Percentiles rank a stretch among this genome's conserved stretches.
Conservation (phyloP, 345 rosid species). For the Corchorus olitorius region DNA sequence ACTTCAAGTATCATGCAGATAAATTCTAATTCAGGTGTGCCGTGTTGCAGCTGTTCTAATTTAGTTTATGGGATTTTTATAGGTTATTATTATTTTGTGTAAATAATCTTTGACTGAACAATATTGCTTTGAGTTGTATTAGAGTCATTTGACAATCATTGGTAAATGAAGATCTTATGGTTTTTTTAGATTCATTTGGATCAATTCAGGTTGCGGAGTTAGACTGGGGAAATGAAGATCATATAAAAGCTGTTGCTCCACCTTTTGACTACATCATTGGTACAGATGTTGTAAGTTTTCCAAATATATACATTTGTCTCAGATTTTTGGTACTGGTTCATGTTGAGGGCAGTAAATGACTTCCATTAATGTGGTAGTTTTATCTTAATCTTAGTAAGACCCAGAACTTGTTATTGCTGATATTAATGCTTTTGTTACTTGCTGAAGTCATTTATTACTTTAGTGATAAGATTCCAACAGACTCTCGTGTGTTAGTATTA, state of each 20-base stretch:
- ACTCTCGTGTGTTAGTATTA: not conserved
- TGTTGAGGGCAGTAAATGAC: not conserved
- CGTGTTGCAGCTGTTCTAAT: not conserved
- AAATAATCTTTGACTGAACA: not conserved
- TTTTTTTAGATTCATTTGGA: constrained; percentile 74
- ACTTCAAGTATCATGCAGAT: constrained; percentile 70
- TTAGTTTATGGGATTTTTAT: not conserved
- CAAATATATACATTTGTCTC: not conserved
- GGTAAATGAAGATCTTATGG: constrained; percentile 2
- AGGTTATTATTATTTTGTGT: not conserved
- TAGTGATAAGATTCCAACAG: not conserved
- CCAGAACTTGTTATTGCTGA: not conserved
- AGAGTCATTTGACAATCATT: constrained; percentile 2
- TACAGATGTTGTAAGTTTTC: constrained; percentile 86
- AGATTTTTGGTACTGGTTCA: not conserved
- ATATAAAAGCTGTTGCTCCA: constrained; percentile 68
- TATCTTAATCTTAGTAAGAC: not conserved
- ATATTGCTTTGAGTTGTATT: not conserved
- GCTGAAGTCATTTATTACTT: not conserved
- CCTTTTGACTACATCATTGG: constrained; percentile 92
- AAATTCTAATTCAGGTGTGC: constrained; percentile 62
- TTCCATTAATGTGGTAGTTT: not conserved
- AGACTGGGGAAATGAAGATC: constrained; percentile 87
- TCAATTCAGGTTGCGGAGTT: constrained; percentile 79
- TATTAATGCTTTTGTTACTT: not conserved